A percentile compares a stretch with the other conserved stretches of the same genome.
Conservation (phyloP, 768 basidiomycete genomes). For the Rhodosporidiobolus odoratus region DNA sequence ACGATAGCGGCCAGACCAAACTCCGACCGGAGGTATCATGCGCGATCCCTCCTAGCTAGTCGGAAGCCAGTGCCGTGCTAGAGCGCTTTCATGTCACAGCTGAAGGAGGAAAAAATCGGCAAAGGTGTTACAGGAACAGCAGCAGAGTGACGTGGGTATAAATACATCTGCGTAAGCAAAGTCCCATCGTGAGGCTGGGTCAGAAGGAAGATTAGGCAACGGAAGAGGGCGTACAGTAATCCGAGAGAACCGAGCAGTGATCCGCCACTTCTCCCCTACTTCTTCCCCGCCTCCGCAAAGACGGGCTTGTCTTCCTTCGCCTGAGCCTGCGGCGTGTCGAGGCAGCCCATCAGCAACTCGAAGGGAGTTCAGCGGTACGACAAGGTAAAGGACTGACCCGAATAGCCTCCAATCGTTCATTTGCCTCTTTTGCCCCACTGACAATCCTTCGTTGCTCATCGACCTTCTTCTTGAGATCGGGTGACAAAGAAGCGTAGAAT, state of each 20-base stretch:
- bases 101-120: no score
- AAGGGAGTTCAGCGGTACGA: background rate
- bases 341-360: background rate
- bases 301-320: slow-evolving; percentile 13
- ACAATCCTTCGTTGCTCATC: slow-evolving; percentile 12
- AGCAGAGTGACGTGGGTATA: no score
- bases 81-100: no score
- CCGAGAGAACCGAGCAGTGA: background rate
- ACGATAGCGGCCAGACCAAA: no score
- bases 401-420: slow-evolving; percentile 12
- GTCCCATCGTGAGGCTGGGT: no score
- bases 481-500: slow-evolving; percentile 28
- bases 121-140: no score
- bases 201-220: background rate
- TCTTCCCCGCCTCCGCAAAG: slow-evolving; percentile 7
- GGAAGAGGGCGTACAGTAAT: background rate
- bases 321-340: background rate
- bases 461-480: slow-evolving; percentile 34
- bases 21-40: no score
- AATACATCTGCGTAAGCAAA: no score
- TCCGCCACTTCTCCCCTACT: background rate
- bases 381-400: background rate
- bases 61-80: no score
- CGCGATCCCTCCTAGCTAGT: no score
- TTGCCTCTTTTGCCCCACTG: background rate